These are phyloP conservation scores for Vitis hybrid DNA, from an alignment of 177 flowering plant genomes.

Conservation along the genomic window DNA sequence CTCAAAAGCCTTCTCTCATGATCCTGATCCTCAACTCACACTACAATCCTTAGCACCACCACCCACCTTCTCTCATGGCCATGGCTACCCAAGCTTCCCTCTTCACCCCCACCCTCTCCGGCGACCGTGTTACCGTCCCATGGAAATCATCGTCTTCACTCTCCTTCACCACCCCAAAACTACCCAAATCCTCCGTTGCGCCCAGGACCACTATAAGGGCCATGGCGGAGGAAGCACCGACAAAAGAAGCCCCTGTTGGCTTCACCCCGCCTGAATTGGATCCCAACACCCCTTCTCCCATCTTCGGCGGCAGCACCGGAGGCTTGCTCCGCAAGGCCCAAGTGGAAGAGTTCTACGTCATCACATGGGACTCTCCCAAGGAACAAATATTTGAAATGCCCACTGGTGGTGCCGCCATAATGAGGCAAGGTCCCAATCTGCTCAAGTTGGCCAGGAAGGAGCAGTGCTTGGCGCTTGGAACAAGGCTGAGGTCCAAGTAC, in stretches of 20 bases:
- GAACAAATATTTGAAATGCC: constrained; percentile 99
- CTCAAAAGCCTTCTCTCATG: not conserved
- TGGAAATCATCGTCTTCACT: constrained; percentile 52
- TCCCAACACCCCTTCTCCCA: constrained; percentile 95
- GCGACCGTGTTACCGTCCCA: constrained; percentile 35
- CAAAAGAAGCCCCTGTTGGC: constrained; percentile 72
- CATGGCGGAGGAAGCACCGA: constrained; percentile 37
- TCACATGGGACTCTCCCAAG: constrained; percentile 95
- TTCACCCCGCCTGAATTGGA: constrained; percentile 92
- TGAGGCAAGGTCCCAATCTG: constrained; percentile 93
- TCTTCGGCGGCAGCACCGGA: constrained; percentile 97
- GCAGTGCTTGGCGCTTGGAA: constrained; percentile 95
- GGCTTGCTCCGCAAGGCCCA: constrained; percentile 91
- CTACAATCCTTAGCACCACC: not conserved
- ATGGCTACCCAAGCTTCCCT: constrained; percentile 90
- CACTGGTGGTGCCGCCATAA: constrained; percentile 98
- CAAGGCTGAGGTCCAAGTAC: constrained; percentile 93
- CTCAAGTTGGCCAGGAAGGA: constrained; percentile 89
- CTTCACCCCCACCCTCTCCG: constrained; percentile 65
- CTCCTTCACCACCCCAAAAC: constrained; percentile 30
- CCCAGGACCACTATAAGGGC: constrained; percentile 31
- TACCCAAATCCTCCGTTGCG: constrained; percentile 28
- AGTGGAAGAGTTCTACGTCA: constrained; percentile 93
- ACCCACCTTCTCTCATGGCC: constrained; percentile 35
- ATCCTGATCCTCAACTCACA: constrained; percentile 13